Base-by-base conservation (phyloP, 495 filamentous ascomycete genomes). In the Aspergillus panamensis region DNA sequence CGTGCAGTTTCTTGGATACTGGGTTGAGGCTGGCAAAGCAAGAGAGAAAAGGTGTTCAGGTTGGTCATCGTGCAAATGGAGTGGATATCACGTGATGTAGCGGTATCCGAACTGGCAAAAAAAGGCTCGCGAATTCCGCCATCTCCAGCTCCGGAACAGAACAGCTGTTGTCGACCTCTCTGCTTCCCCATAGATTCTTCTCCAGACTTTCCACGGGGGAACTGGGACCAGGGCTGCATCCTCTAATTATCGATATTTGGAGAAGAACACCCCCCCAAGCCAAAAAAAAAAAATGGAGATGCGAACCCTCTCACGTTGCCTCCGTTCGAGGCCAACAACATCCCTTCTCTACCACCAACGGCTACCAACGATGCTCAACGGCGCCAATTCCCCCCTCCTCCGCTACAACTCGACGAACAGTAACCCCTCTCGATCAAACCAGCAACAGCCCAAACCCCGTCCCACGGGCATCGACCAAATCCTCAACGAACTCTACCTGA, bases 401-500 rank as follows among this genome's bases (percentile, higher is more conserved):
- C 35, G 25, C 5, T 5, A 25, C 25, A 25, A 25, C 25, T 25
- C 25, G 25, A 25, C 25, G 25, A 25, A 25, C 25, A 25, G 25
- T 25, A 32, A 49, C 20, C 19, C 53, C 25, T 31, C 25, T 20
- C 6, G 6, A 48, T 35, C 55, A 33, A 48, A 40, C 17, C 51
- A 42, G 12, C 59, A 3, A 39, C 57, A 60, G 62, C 63, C 30
- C 66, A 72, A 42, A 30, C 13, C 31, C 39, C 30, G 19, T n/a
- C 19, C 35, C 31, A 51, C 31, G 12, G 50, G 32, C 62, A 72
- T 75, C 60, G 69, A 76, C 63, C 59, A 68, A 29, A 73, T 76
- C 66, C 69, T 76, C 55, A 66, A 65, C 58, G 66, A 68, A 33
- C 70, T 76, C 42, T 66, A 66, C 55, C 61, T 79, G 63, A 25